These are phyloP conservation scores for Beauveria sp. DNA, from an alignment of 2,329 filamentous ascomycete species.

Conservation along the genomic window DNA sequence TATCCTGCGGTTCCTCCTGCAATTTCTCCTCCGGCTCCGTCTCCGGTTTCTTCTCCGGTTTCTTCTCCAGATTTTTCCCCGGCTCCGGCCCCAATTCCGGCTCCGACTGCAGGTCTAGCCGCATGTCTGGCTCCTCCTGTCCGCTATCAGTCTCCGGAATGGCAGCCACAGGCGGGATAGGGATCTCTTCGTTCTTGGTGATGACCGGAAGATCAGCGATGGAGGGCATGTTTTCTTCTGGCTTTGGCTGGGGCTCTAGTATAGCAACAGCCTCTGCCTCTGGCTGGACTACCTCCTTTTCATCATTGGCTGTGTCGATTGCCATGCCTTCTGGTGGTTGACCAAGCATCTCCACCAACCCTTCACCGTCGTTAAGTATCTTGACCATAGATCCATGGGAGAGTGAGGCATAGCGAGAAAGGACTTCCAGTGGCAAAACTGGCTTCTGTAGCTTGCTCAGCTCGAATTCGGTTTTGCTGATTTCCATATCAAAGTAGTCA, in stretches of 20 bases:
- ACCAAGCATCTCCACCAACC: conserved; percentile 35
- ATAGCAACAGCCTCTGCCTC: neutral
- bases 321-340: conserved; percentile 28
- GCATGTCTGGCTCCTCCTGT: neutral
- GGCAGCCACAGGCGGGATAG: neutral
- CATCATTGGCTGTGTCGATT: conserved; percentile 13
- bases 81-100: neutral
- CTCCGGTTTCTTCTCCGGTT: neutral
- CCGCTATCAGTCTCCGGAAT: neutral
- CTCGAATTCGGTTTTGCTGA: conserved; percentile 42
- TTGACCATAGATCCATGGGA: conserved; percentile 42
- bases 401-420: conserved; percentile 39
- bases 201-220: neutral
- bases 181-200: neutral
- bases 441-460: conserved; percentile 38
- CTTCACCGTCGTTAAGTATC: conserved; percentile 38
- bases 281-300: neutral
- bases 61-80: neutral
- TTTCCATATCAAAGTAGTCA: conserved; percentile 47
- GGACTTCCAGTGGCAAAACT: conserved; percentile 32
- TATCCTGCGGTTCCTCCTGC: neutral
- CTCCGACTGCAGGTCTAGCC: neutral
- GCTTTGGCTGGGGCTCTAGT: neutral
- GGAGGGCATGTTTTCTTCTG: neutral
- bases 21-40: neutral